Base-by-base conservation (phyloP, 192 early-diverging fungal genomes). In the Rhizophagus prolifer region DNA sequence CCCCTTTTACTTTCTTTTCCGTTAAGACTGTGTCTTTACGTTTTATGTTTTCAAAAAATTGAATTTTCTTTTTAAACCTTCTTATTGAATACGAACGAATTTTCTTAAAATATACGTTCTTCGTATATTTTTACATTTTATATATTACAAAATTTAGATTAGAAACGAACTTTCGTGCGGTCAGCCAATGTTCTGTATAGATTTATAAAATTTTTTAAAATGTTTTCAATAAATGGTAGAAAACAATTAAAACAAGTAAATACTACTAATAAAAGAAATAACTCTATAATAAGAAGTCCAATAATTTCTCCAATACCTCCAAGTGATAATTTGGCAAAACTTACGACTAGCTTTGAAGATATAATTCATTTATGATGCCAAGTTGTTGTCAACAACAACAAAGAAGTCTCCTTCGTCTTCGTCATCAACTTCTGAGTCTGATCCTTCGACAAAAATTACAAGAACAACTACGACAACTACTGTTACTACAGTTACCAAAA, bases 391-490 rank as follows among this genome's bases (percentile, higher is more conserved):
- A 21, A 54, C 19, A 21, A 6, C 16, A 21, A 54, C 19, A 54
- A 54, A 21, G 50, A 54, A 54, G 7, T 7, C 6, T 21, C 50
- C 19, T 21, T 4, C 19, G 1, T 21, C 19, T 4, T n/a, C 64
- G n/a, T 60, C 70, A 19, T 50, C 70, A 59, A 59, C 16, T 19
- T 2, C 70, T 5, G 69, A 44, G 2, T 12, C 47, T 7, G 72
- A 74, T 63, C 6, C 36, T 46, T 14, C 60, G 19, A 74, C 72
- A 38, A 54, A 54, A 21, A 74, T 74, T 26, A 74, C 72, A 23
- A 74, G 19, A 46, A 74, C 72, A 9, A 74, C 72, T 30, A 74
- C 72, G 0, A 74, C 72, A 3, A 74, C 72, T 26, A 74, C 72
- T 0, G 60, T 60, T 38, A 74, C 72, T 19, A 74, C 72, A 1